A percentile compares a stretch with the other conserved stretches of the same genome.
Evolutionary conservation across 805 yeast species (phyloP).

Genomic region (Candida odintsovae): DNA sequence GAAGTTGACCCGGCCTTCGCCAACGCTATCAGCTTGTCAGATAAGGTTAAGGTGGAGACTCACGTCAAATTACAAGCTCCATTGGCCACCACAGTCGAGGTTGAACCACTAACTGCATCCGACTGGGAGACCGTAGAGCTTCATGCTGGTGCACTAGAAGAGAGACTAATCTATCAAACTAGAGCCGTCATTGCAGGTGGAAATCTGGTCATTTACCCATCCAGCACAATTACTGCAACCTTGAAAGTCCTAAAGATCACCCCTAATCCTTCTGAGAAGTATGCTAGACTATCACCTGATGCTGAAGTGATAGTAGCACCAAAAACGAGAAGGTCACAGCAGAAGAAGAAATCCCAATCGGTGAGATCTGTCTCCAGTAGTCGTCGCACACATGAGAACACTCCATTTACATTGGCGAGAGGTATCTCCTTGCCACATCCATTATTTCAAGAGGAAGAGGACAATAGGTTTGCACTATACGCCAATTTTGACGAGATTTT

Average conservation of each 20-base stretch:
- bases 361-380: slow-evolving; percentile 21
- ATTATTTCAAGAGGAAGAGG: slow-evolving; percentile 23
- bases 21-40: slow-evolving; percentile 38
- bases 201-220: slow-evolving; percentile 62
- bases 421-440: slow-evolving; percentile 53
- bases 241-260: slow-evolving; percentile 46
- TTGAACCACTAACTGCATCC: slow-evolving; percentile 69
- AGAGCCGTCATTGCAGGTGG: slow-evolving; percentile 63
- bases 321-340: slow-evolving; percentile 31
- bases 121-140: slow-evolving; percentile 92
- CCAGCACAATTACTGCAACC: slow-evolving; percentile 53
- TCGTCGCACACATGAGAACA: slow-evolving; percentile 16
- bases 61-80: slow-evolving; percentile 43
- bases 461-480: slow-evolving; percentile 36
- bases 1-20: slow-evolving; percentile 72
- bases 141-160: slow-evolving; percentile 73
- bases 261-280: slow-evolving; percentile 28
- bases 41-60: slow-evolving; percentile 35
- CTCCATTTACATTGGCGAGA: slow-evolving; percentile 40
- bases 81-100: slow-evolving; percentile 54
- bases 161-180: slow-evolving; percentile 69
- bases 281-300: slow-evolving; percentile 52
- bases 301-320: slow-evolving; percentile 81
- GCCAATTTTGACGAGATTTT: slow-evolving; percentile 36
- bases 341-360: slow-evolving; percentile 19